Evolutionary conservation across 1,284 basidiomycete species (phyloP), one percentile per base, ranked within the genome.

Genomic region (Singerocomus inundabilis): DNA sequence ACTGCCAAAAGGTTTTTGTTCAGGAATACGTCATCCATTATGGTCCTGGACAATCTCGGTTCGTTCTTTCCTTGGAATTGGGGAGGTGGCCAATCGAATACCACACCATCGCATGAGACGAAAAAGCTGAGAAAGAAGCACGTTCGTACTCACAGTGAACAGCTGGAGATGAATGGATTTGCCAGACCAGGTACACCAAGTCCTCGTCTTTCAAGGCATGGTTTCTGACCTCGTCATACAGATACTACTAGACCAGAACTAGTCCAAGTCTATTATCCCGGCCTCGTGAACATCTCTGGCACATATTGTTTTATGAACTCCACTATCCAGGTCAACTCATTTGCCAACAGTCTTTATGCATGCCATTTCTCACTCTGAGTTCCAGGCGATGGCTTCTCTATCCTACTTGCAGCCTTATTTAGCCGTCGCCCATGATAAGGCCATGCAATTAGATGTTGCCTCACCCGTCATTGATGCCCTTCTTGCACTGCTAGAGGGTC

Each of bases 231-330:
- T 30, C 43, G 30, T 18, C 6, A 25, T 43, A 29, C 41, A 69
- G 64, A 63, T 25, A 25, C 21, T 21, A 4, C 42, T 38, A 62
- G 54, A 53, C 60, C 57, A 33, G 60, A 57, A 57, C 64, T 64
- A n/a, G 44, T 36, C 26, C 76, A 75, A 18, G 74, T 75, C 25
- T 79, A 82, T 61, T 95, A 90, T 69, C 87, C 91, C 6, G 93
- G 92, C 2, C 83, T 96, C 48, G 87, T 94, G 60, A 96, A 97
- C 63, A 85, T 93, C 32, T 92, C 90, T n/a, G 93, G 93, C 9
- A 94, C 91, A 44, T 89, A 95, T 56, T 96, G 93, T 64, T 97
- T 95, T 73, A 89, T 96, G 84, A 94, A 97, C 66, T 91, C 92
- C 12, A 93, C 92, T 4, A 72, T 96, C 10, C 93, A 95, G 80